These are phyloP conservation scores for Tylopilus intermedius DNA, from an alignment of 768 basidiomycete species.

Conservation along the genomic window DNA sequence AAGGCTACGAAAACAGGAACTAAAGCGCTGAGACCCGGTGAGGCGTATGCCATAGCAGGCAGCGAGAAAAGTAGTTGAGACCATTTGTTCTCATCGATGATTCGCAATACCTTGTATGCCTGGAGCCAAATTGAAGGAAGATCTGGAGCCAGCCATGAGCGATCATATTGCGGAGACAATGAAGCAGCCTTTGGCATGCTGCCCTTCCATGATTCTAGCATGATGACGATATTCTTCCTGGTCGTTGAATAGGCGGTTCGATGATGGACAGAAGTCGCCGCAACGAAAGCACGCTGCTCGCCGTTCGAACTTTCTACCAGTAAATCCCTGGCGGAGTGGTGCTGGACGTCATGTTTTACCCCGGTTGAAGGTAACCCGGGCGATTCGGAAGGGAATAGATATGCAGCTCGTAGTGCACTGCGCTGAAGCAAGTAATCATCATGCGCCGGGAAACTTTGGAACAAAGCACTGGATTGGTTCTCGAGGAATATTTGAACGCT, in stretches of 20 bases:
- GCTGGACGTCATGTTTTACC: slow-evolving; percentile 1
- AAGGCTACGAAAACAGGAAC: slow-evolving; percentile 32
- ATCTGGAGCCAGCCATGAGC: slow-evolving; percentile 23
- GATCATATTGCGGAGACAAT: slow-evolving; percentile 20
- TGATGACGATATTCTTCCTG: background rate
- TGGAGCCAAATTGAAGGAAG: slow-evolving; percentile 24
- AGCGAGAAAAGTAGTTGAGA: slow-evolving; percentile 29
- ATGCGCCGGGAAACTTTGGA: slow-evolving; percentile 6
- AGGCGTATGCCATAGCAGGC: slow-evolving; percentile 29
- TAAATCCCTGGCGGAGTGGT: slow-evolving; percentile 13
- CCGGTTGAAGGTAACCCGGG: background rate
- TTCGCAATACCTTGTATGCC: slow-evolving; percentile 25
- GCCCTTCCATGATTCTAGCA: slow-evolving; percentile 10
- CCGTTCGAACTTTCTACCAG: background rate
- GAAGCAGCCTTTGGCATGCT: background rate
- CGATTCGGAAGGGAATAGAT: slow-evolving; percentile 8
- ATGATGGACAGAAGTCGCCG: slow-evolving; percentile 6
- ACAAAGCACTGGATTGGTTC: background rate
- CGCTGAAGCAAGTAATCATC: slow-evolving; percentile 12
- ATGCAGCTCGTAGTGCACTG: no score
- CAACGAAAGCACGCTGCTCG: slow-evolving; percentile 13
- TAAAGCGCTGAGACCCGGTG: slow-evolving; percentile 7
- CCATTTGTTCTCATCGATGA: slow-evolving; percentile 2
- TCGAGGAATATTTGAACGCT: slow-evolving; percentile 14
- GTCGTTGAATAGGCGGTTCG: no score